Evolutionary conservation across 805 yeast species (phyloP).

Genomic region (Yueomyces sp.): DNA sequence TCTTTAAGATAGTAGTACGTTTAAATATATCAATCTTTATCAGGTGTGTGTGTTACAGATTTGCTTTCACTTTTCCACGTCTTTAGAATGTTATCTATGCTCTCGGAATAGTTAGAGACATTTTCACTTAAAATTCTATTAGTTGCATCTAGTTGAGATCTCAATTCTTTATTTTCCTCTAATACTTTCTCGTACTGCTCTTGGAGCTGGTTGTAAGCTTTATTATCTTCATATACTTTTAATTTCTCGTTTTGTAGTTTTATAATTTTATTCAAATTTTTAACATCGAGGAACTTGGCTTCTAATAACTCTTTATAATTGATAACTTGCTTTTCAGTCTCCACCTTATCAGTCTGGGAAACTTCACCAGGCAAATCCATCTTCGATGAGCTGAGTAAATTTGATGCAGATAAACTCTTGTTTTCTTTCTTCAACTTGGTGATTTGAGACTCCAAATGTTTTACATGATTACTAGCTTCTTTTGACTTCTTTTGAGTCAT

Average conservation of each 20-base stretch:
- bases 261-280: slow-evolving; percentile 40
- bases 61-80: no score
- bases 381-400: slow-evolving; percentile 10
- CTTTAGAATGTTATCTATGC: no score
- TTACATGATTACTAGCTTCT: slow-evolving; percentile 43
- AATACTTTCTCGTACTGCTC: no score
- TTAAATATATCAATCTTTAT: no score
- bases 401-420: slow-evolving; percentile 9
- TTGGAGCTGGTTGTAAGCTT: no score
- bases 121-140: no score
- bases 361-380: slow-evolving; percentile 11
- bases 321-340: slow-evolving; percentile 27
- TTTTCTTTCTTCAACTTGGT: slow-evolving; percentile 8
- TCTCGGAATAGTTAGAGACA: no score
- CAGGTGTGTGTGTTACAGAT: no score
- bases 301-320: slow-evolving; percentile 41
- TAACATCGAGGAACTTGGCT: slow-evolving; percentile 38
- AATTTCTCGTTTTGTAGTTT: slow-evolving; percentile 39
- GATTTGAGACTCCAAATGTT: slow-evolving; percentile 31
- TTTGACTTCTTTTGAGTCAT: slow-evolving; percentile 39
- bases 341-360: slow-evolving; percentile 33
- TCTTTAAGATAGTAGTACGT: no score
- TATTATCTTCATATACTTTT: slow-evolving; percentile 26
- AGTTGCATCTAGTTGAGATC: no score
- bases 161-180: no score